Evolutionary conservation across 2,329 filamentous ascomycete species (phyloP).

Genomic region (Drechslerella stenobrocha): DNA sequence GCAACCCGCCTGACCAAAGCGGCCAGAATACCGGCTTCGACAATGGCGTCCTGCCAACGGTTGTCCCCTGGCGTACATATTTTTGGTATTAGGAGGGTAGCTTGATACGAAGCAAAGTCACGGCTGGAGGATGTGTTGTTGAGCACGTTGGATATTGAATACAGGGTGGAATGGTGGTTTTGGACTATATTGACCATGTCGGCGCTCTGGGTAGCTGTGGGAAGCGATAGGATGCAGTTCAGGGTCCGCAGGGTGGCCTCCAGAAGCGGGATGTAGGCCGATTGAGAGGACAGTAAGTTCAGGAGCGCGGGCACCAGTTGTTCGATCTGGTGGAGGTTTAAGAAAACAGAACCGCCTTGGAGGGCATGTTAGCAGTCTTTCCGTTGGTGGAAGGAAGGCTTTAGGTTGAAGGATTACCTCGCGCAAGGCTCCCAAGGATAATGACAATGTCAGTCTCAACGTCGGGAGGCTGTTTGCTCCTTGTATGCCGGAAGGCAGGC

Average conservation of each 20-base stretch:
- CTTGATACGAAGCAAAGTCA: conserved; percentile 66
- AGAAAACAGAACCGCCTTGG: conserved; percentile 76
- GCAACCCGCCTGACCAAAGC: conserved; percentile 74
- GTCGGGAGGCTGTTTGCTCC: conserved; percentile 54
- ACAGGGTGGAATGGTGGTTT: conserved; percentile 27
- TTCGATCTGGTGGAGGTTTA: conserved; percentile 55
- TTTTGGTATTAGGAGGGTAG: conserved; percentile 61
- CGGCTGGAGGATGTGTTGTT: conserved; percentile 64
- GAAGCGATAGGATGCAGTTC: conserved; percentile 57
- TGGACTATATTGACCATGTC: conserved; percentile 32
- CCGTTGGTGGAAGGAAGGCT: neutral
- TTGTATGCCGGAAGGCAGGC: conserved; percentile 29
- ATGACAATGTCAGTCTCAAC: conserved; percentile 59
- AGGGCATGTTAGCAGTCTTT: conserved; percentile 13
- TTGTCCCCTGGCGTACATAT: conserved; percentile 48
- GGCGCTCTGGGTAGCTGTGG: conserved; percentile 8
- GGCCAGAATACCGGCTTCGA: conserved; percentile 74
- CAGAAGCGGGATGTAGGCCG: conserved; percentile 68
- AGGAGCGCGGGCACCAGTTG: conserved; percentile 64
- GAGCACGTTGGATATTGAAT: conserved; percentile 57
- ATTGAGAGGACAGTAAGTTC: conserved; percentile 67
- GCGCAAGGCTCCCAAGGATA: conserved; percentile 80
- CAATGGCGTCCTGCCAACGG: conserved; percentile 65
- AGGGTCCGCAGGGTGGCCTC: conserved; percentile 74
- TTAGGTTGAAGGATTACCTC: conserved; percentile 65